phyloP scores from a whole-genome alignment of 1,284 basidiomycete genomes.

The Melampsora americana region DNA sequence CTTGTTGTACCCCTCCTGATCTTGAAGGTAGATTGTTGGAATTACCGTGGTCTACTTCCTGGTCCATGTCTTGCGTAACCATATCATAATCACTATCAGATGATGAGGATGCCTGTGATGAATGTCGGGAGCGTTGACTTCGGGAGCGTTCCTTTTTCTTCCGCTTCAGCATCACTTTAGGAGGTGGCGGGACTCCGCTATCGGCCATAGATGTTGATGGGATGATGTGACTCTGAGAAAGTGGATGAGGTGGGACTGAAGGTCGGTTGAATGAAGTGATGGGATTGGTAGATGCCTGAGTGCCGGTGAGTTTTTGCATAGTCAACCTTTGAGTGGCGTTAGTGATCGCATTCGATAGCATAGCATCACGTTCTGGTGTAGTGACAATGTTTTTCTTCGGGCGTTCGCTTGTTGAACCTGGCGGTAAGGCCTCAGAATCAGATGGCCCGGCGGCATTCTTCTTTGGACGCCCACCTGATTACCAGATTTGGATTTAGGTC shows the following conservation, averaged over 20 bases:
- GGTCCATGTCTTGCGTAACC: conserved; percentile 5
- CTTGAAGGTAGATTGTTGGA: background rate
- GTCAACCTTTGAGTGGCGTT: conserved; percentile 40
- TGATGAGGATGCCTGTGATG: conserved; percentile 41
- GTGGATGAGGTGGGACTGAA: conserved; percentile 20
- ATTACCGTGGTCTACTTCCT: conserved; percentile 18
- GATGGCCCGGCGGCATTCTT: conserved; percentile 13
- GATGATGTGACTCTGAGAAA: conserved; percentile 27
- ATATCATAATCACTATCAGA: conserved; percentile 41
- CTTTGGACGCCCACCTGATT: conserved; percentile 22
- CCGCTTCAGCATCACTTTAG: conserved; percentile 19
- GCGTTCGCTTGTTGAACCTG: background rate
- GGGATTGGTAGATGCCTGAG: background rate
- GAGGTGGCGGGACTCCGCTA: background rate
- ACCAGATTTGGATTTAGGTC: background rate
- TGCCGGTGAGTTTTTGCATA: conserved; percentile 22
- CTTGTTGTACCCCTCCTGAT: background rate
- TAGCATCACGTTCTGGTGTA: conserved; percentile 17
- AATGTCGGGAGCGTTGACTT: conserved; percentile 24
- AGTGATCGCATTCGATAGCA: conserved; percentile 39
- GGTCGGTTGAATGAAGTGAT: background rate
- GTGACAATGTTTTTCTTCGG: conserved; percentile 5
- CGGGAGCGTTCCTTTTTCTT: conserved; percentile 18
- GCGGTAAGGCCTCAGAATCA: background rate
- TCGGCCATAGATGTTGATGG: background rate